Evolutionary conservation across 2,329 filamentous ascomycete genomes (phyloP).

Genomic region (Tolypocladium sp.): DNA sequence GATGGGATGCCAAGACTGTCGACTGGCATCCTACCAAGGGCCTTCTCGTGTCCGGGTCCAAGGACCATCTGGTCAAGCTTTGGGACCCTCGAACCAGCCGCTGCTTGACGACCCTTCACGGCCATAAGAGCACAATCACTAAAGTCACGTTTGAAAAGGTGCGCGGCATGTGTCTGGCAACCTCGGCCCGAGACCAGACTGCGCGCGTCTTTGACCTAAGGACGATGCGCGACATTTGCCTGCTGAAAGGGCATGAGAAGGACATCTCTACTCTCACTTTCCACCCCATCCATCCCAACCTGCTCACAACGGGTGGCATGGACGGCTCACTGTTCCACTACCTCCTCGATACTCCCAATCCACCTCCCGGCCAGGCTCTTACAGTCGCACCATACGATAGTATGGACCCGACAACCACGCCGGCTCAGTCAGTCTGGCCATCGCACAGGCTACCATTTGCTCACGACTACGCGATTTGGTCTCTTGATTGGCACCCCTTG

Average conservation of each 20-base stretch:
- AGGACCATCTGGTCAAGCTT: constrained; percentile 93
- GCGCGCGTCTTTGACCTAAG: constrained; percentile 89
- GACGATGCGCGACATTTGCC: constrained; percentile 96
- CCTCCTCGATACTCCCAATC: constrained; percentile 89
- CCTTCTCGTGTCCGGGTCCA: constrained; percentile 87
- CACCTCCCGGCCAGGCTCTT: constrained; percentile 61
- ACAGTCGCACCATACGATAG: constrained; percentile 79
- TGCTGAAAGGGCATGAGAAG: constrained; percentile 91
- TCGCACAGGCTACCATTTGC: constrained; percentile 81
- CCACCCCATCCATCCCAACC: constrained; percentile 85
- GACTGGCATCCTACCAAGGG: constrained; percentile 98
- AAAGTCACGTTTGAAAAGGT: constrained; percentile 85
- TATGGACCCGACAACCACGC: constrained; percentile 67
- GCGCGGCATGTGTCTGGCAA: constrained; percentile 77
- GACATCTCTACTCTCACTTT: constrained; percentile 87
- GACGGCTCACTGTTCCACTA: constrained; percentile 91
- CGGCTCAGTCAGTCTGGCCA: constrained; percentile 85
- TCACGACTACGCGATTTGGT: constrained; percentile 95
- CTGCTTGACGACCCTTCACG: constrained; percentile 87
- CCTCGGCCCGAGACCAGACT: constrained; percentile 86
- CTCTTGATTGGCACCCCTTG: constrained; percentile 92
- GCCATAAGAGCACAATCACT: constrained; percentile 94
- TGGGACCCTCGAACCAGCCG: constrained; percentile 93
- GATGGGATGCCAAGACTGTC: constrained; percentile 94
- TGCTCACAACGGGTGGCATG: constrained; percentile 83